Conservation (phyloP, 495 filamentous ascomycete genomes). For the Neurospora africana region DNA sequence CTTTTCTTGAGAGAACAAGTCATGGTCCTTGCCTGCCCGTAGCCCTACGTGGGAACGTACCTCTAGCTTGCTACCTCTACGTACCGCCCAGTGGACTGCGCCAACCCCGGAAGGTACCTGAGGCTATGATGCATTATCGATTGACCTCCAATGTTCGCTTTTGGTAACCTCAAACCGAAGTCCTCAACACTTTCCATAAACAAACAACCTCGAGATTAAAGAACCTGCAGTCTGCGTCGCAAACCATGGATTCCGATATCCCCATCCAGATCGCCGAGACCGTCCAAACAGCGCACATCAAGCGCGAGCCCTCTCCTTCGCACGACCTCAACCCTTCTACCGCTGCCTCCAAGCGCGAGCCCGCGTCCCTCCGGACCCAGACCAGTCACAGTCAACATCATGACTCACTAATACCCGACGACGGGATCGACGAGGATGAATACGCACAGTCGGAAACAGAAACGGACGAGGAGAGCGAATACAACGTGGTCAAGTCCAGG, state of each 20-base stretch:
- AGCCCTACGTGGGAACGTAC: not conserved
- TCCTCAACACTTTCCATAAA: not conserved
- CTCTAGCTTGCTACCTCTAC: too few species aligned
- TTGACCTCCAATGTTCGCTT: not conserved
- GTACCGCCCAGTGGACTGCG: not conserved
- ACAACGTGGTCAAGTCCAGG: slow-evolving; percentile 42
- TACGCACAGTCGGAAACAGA: slow-evolving; percentile 16
- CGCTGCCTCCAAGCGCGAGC: slow-evolving; percentile 47
- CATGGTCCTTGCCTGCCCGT: not conserved
- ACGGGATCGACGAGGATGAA: slow-evolving; percentile 14
- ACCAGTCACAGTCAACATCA: not conserved
- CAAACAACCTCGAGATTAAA: not conserved
- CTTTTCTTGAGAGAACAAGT: not conserved
- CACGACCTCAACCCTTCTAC: slow-evolving; percentile 80
- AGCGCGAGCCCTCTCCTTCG: slow-evolving; percentile 49
- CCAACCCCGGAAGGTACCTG: not conserved
- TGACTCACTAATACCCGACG: slow-evolving; percentile 6
- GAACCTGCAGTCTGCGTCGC: not conserved
- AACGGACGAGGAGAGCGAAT: slow-evolving; percentile 21
- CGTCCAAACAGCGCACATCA: slow-evolving; percentile 70
- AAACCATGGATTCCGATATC: slow-evolving; percentile 29
- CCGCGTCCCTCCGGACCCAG: slow-evolving; percentile 22
- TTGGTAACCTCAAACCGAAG: not conserved
- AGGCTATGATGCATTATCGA: not conserved
- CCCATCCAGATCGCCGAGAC: slow-evolving; percentile 59